phyloP scores from a whole-genome alignment of 2,329 filamentous ascomycete genomes.

The Zasmidium cellare region DNA sequence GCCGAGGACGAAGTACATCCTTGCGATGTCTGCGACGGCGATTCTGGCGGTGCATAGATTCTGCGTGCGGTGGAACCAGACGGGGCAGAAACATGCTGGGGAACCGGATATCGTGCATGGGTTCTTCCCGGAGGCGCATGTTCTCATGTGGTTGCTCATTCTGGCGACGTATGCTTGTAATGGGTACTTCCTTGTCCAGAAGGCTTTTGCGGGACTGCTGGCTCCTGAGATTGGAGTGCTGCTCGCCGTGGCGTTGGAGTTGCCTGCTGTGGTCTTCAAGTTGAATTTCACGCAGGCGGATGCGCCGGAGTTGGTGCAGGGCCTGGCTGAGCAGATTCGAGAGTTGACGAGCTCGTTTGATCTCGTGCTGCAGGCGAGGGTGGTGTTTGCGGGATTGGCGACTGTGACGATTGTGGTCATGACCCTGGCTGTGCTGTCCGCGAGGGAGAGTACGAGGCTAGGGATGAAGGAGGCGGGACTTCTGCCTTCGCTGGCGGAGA shows the following conservation, averaged over 20 bases:
- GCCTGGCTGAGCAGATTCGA: constrained; percentile 42
- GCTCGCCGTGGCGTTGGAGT: constrained; percentile 45
- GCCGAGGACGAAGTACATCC: not conserved
- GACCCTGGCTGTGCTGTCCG: constrained; percentile 19
- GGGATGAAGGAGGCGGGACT: constrained; percentile 11
- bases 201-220: constrained; percentile 31
- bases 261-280: constrained; percentile 77
- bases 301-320: constrained; percentile 68
- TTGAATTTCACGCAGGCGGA: constrained; percentile 84
- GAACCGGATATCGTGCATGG: constrained; percentile 78
- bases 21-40: constrained; percentile 22
- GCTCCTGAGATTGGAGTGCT: constrained; percentile 29
- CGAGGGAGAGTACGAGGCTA: constrained; percentile 10
- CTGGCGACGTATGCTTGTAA: constrained; percentile 67
- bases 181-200: constrained; percentile 44
- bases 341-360: constrained; percentile 27
- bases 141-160: constrained; percentile 73
- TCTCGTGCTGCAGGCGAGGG: constrained; percentile 37
- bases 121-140: constrained; percentile 64
- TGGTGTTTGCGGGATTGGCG: constrained; percentile 39
- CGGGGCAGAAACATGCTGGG: constrained; percentile 93
- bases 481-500: constrained; percentile 29
- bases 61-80: constrained; percentile 87
- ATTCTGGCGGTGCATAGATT: constrained; percentile 65
- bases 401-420: constrained; percentile 33